phyloP scores from a whole-genome alignment of 2,329 filamentous ascomycete genomes.

The Paramyrothecium sp. region DNA sequence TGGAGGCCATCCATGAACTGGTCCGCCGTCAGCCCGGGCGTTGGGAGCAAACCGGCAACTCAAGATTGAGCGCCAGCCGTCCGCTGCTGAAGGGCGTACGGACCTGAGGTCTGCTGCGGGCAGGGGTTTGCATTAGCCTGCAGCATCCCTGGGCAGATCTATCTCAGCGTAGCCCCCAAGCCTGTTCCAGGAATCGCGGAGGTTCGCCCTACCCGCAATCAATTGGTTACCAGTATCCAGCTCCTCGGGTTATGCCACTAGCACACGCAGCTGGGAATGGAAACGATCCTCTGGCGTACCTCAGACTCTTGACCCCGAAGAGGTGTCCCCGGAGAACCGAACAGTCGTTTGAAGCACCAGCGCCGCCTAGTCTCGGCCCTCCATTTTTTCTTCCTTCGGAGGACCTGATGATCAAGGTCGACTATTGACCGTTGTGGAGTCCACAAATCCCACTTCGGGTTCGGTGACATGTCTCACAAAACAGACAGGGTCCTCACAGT shows the following conservation, averaged over 20 bases:
- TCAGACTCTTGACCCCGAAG: too few species aligned
- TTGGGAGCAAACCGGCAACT: neutral
- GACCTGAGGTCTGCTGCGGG: neutral
- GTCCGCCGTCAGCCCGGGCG: too few species aligned
- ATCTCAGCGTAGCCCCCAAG: neutral
- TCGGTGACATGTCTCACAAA: neutral
- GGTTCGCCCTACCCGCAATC: neutral
- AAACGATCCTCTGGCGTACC: neutral
- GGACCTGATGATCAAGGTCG: too few species aligned
- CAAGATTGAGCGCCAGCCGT: neutral
- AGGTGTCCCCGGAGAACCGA: too few species aligned
- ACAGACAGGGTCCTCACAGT: neutral
- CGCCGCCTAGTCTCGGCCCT: too few species aligned
- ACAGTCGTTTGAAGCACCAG: too few species aligned
- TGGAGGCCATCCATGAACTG: too few species aligned
- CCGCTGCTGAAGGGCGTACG: neutral
- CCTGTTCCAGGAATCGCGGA: neutral
- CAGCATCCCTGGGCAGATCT: neutral
- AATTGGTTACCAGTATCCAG: slow-evolving; percentile 1
- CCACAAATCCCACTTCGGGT: too few species aligned
- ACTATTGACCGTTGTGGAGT: too few species aligned
- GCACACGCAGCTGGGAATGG: neutral
- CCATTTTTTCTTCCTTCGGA: too few species aligned
- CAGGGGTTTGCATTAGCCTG: neutral
- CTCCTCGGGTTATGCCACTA: neutral